phyloP scores from a whole-genome alignment of 2,329 filamentous ascomycete genomes.

The Botrytis sinoallii region DNA sequence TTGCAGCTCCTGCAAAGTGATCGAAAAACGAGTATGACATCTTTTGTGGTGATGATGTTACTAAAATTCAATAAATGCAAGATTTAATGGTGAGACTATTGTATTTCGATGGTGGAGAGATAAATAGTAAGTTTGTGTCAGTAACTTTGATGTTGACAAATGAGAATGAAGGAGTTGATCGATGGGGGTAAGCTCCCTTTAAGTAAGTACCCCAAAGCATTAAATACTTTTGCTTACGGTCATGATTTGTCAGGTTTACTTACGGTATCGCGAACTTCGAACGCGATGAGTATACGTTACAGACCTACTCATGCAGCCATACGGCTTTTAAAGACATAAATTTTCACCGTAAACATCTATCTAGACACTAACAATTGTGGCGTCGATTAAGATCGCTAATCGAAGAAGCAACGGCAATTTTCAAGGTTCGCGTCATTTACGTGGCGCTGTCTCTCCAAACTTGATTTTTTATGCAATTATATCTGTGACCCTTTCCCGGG shows the following conservation, averaged over 20 bases:
- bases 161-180: neutral
- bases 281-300: no score
- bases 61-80: neutral
- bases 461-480: no score
- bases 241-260: neutral
- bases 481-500: neutral
- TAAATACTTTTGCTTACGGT: neutral
- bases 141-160: neutral
- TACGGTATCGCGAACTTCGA: no score
- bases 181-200: no score
- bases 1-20: neutral
- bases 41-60: neutral
- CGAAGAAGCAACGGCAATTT: rapidly evolving
- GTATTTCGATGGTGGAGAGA: neutral
- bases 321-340: neutral
- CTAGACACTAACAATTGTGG: no score
- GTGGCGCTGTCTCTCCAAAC: neutral
- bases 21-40: neutral
- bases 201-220: neutral
- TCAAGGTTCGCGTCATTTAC: neutral
- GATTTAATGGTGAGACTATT: neutral
- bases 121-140: neutral
- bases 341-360: neutral
- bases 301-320: neutral
- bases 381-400: neutral